phyloP scores from a whole-genome alignment of 73 alveolate species.

The Diophrys appendiculata region DNA sequence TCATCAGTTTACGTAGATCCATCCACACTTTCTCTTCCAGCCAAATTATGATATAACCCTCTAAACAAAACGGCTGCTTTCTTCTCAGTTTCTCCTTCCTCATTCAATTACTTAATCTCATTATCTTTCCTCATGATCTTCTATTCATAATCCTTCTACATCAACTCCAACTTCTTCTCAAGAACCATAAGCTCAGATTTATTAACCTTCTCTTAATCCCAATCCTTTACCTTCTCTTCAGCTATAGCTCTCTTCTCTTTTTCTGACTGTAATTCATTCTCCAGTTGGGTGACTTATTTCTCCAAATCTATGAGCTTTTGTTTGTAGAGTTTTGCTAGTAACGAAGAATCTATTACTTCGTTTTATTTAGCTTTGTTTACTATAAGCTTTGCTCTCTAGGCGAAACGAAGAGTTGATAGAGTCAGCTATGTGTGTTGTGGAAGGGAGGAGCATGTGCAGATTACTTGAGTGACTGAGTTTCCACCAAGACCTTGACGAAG shows the following conservation, averaged over 20 bases:
- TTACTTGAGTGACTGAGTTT: slow-evolving; percentile 85
- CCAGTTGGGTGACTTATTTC: slow-evolving; percentile 24
- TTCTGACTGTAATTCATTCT: background rate
- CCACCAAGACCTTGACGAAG: slow-evolving; percentile 93
- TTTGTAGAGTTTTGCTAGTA: slow-evolving; percentile 25
- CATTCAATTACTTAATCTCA: background rate
- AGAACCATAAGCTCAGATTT: background rate
- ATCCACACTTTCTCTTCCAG: background rate
- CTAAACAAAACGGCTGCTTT: background rate
- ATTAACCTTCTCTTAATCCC: no score
- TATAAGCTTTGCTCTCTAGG: slow-evolving; percentile 86
- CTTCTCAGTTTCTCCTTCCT: background rate
- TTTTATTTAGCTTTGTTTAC: slow-evolving; percentile 75
- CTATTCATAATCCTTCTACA: background rate
- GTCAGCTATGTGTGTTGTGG: slow-evolving; percentile 78
- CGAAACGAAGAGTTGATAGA: slow-evolving; percentile 91
- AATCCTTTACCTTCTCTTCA: background rate
- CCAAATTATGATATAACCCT: background rate
- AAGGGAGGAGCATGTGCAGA: slow-evolving; percentile 89
- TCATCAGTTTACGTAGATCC: background rate
- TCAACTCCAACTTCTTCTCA: background rate
- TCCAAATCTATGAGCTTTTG: slow-evolving; percentile 21
- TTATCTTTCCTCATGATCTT: background rate
- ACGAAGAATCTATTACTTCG: slow-evolving; percentile 56
- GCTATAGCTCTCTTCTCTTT: background rate